Conservation (phyloP, 805 yeast genomes). For the Monosporozyma unispora region DNA sequence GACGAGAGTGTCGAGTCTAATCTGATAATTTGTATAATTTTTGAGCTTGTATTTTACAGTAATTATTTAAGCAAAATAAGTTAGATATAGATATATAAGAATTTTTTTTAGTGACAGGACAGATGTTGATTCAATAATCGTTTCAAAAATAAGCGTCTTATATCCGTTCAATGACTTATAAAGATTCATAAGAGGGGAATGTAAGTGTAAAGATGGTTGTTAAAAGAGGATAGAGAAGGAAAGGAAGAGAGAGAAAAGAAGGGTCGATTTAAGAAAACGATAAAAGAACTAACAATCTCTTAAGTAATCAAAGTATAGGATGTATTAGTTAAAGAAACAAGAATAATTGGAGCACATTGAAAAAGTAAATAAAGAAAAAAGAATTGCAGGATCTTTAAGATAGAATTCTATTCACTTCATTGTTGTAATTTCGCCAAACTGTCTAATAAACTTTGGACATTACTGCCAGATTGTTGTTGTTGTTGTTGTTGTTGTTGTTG, state of each 20-base stretch:
- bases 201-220: background rate
- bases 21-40: background rate
- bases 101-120: background rate
- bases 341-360: background rate
- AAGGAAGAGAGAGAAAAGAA: background rate
- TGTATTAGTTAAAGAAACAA: background rate
- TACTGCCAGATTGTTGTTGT: conserved; percentile 15
- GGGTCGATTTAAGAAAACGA: background rate
- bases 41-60: background rate
- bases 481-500: conserved; percentile 5
- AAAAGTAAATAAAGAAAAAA: background rate
- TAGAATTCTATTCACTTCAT: conserved; percentile 10
- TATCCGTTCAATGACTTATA: background rate
- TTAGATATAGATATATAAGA: background rate
- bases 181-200: background rate
- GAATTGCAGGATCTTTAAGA: too few species aligned
- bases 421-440: conserved; percentile 32
- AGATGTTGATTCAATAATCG: background rate
- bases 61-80: background rate
- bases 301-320: background rate
- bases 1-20: too few species aligned
- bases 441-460: conserved; percentile 33
- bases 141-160: background rate
- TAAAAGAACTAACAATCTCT: background rate
- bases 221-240: background rate